A percentile compares a stretch with the other conserved stretches of the same genome.
phyloP scores from a whole-genome alignment of 805 yeast species.

The Candida broadrunensis region DNA sequence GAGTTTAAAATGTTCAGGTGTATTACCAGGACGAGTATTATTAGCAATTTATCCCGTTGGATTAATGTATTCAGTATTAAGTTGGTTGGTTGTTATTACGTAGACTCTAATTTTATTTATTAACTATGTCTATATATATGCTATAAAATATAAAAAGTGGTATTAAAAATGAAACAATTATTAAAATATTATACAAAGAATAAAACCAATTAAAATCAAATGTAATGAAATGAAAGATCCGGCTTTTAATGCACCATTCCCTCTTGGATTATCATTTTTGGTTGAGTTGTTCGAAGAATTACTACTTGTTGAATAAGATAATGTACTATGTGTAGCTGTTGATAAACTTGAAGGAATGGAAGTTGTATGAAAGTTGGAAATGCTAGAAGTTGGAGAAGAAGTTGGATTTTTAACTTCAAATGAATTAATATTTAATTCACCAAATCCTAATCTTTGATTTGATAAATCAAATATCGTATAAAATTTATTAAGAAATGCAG shows the following conservation, averaged over 20 bases:
- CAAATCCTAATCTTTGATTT: constrained; percentile 50
- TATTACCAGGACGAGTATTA: constrained; percentile 56
- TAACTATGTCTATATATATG: too few relatives aligned
- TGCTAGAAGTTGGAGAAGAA: background rate
- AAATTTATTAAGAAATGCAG: constrained; percentile 52
- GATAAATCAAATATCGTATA: constrained; percentile 59
- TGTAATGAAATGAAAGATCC: background rate
- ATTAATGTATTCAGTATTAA: constrained; percentile 56
- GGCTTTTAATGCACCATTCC: background rate
- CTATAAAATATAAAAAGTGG: background rate
- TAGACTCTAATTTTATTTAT: constrained; percentile 12
- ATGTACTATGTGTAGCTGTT: background rate
- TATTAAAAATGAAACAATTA: background rate
- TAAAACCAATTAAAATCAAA: background rate
- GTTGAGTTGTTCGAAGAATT: background rate
- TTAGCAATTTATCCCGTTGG: constrained; percentile 67
- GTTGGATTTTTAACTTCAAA: background rate
- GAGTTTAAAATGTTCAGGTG: constrained; percentile 64
- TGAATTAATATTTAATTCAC: constrained; percentile 6
- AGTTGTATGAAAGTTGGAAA: background rate
- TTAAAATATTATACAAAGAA: background rate
- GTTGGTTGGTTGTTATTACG: constrained; percentile 66
- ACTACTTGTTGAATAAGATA: background rate
- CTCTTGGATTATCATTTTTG: background rate
- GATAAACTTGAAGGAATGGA: background rate